These are phyloP conservation scores for Penicillium sclerotigenum DNA, from an alignment of 2,329 filamentous ascomycete species.

Conservation along the genomic window DNA sequence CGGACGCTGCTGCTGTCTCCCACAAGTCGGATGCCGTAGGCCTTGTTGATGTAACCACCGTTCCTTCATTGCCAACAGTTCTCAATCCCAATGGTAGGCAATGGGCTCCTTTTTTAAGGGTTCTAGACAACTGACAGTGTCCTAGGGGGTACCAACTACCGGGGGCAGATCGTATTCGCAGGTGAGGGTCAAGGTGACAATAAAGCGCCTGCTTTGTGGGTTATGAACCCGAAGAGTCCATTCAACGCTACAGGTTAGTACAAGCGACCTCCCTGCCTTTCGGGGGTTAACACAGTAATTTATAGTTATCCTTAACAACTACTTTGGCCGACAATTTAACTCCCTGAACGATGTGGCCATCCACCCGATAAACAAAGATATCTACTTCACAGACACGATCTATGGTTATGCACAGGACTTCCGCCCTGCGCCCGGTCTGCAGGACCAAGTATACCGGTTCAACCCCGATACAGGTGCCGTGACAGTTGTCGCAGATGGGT, in stretches of 20 bases:
- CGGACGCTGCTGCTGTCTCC: conserved; percentile 14
- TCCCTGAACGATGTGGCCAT: conserved; percentile 20
- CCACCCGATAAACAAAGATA: conserved; percentile 18
- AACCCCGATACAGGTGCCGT: conserved; percentile 16
- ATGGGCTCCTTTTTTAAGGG: background rate
- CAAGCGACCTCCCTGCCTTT: background rate
- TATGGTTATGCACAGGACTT: conserved; percentile 21
- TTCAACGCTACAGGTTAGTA: conserved; percentile 17
- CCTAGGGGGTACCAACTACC: conserved; percentile 12
- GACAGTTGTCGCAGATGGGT: conserved; percentile 14
- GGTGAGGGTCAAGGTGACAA: conserved; percentile 18
- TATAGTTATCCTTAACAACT: conserved; percentile 22
- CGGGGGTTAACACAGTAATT: background rate
- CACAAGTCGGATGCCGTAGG: conserved; percentile 13
- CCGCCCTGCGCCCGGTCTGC: conserved; percentile 18
- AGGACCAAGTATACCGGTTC: conserved; percentile 18
- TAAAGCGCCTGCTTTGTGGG: conserved; percentile 14
- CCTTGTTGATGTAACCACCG: conserved; percentile 4
- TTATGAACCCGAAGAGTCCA: conserved; percentile 19
- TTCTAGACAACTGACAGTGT: background rate
- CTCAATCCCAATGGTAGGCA: conserved; percentile 14
- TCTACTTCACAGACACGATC: conserved; percentile 22
- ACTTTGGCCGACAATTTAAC: conserved; percentile 22
- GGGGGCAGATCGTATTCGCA: conserved; percentile 13
- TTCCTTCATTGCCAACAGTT: conserved; percentile 8